A percentile compares a stretch with the other conserved stretches of the same genome.
Conservation (phyloP, 768 basidiomycete genomes). For the Strobilomyces echinocephalus region DNA sequence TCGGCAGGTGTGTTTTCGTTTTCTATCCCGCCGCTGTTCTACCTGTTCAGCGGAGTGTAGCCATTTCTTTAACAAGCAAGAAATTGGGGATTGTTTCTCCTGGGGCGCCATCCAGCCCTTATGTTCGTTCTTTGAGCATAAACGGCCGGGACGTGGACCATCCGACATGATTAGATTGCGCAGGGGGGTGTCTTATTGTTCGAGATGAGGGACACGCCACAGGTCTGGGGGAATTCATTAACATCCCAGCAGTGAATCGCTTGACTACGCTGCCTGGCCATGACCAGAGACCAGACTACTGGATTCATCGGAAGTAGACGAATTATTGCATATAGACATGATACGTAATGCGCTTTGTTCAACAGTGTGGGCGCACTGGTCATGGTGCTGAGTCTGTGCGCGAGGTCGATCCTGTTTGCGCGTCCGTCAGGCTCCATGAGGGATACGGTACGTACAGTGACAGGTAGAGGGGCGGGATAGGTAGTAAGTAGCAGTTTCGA, state of each 20-base stretch:
- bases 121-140: conserved; percentile 54
- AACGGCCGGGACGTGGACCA: conserved; percentile 43
- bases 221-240: conserved; percentile 36
- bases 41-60: conserved; percentile 13
- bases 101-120: conserved; percentile 56
- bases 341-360: no score
- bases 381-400: no score
- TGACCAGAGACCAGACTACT: no score
- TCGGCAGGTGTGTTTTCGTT: conserved; percentile 54
- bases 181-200: conserved; percentile 56
- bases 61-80: conserved; percentile 46
- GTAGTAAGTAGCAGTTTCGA: no score
- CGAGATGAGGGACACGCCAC: conserved; percentile 54
- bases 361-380: no score
- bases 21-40: background rate
- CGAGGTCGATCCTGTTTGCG: no score
- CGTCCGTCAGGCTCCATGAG: no score
- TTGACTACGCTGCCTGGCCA: no score
- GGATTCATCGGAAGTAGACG: no score
- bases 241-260: background rate
- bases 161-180: conserved; percentile 58
- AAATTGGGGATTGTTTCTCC: conserved; percentile 48
- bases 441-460: no score
- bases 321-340: no score
- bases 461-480: no score